These are phyloP conservation scores for Yarrowia sp. DNA, from an alignment of 805 yeast species.

Conservation along the genomic window DNA sequence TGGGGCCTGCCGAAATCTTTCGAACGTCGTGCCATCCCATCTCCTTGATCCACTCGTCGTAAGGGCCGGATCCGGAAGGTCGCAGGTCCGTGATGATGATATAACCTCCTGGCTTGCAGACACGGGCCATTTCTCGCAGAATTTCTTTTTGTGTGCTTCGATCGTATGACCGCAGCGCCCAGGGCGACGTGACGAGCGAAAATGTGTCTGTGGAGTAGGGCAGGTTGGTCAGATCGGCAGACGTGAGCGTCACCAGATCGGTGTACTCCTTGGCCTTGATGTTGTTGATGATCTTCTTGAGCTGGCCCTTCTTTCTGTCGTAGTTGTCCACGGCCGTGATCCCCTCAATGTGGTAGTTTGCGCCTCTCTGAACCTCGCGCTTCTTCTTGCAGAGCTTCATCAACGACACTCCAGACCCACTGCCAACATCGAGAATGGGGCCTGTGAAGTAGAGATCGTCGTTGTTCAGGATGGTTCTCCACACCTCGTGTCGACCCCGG, in stretches of 20 bases:
- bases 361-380: conserved; percentile 9
- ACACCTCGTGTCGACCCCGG: conserved; percentile 24
- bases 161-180: conserved; percentile 10
- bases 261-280: conserved; percentile 37
- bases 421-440: conserved; percentile 27
- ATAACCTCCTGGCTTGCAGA: conserved; percentile 33
- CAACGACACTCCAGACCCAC: conserved; percentile 22
- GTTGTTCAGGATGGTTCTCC: conserved; percentile 9
- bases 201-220: conserved; percentile 26
- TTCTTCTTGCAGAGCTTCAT: conserved; percentile 34
- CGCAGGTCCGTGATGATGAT: conserved; percentile 26
- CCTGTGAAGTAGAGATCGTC: conserved; percentile 16
- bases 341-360: neutral
- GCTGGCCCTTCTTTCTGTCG: conserved; percentile 26
- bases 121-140: conserved; percentile 35
- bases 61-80: conserved; percentile 6
- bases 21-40: conserved; percentile 35
- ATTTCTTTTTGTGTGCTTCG: conserved; percentile 12
- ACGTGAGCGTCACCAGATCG: conserved; percentile 25
- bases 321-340: conserved; percentile 31
- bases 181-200: conserved; percentile 27
- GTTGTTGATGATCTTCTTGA: conserved; percentile 34
- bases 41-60: conserved; percentile 29
- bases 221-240: conserved; percentile 28
- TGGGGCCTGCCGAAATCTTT: conserved; percentile 30